A percentile compares a stretch with the other conserved stretches of the same genome.
Evolutionary conservation across 805 yeast genomes (phyloP).

Genomic region (Wickerhamiella sergipiensis): DNA sequence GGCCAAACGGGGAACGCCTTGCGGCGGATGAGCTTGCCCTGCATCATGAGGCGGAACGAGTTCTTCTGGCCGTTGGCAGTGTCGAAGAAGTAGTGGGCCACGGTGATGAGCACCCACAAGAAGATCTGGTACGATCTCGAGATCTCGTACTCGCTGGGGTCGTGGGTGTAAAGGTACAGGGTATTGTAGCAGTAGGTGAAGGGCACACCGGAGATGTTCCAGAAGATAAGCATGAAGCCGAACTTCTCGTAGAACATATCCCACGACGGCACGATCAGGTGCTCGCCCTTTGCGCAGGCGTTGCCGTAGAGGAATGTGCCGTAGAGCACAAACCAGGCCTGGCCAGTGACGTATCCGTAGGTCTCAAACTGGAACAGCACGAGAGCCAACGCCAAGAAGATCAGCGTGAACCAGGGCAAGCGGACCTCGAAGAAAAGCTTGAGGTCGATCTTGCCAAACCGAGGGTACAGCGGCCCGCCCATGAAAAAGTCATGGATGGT

Average conservation of each 20-base stretch:
- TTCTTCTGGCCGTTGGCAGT: constrained; percentile 93
- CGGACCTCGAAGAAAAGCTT: constrained; percentile 97
- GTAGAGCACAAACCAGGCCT: constrained; percentile 53
- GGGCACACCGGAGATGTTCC: constrained; percentile 99
- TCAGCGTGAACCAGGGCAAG: constrained; percentile 88
- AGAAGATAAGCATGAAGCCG: constrained; percentile 96
- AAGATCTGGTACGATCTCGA: constrained; percentile 43
- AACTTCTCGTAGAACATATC: constrained; percentile 99
- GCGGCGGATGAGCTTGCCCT: constrained; percentile 66
- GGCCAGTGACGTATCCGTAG: constrained; percentile 70
- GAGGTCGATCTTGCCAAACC: constrained; percentile 82
- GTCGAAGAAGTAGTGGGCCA: constrained; percentile 86
- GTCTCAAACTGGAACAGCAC: constrained; percentile 66
- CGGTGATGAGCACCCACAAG: constrained; percentile 42
- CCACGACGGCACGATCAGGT: constrained; percentile 94
- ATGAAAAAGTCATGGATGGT: constrained; percentile 81
- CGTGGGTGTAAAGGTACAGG: constrained; percentile 65
- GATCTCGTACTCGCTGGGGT: constrained; percentile 74
- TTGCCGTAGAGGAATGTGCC: constrained; percentile 94
- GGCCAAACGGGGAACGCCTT: constrained; percentile 92
- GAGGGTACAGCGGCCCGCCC: constrained; percentile 96
- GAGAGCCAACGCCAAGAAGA: constrained; percentile 61
- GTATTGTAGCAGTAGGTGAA: constrained; percentile 95
- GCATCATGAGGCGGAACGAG: constrained; percentile 59
- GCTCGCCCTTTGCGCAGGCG: constrained; percentile 97